Percentiles rank a stretch among this genome's conserved stretches.
Conservation (phyloP, 2,329 filamentous ascomycete species). For the Sarocladium brachiariae region DNA sequence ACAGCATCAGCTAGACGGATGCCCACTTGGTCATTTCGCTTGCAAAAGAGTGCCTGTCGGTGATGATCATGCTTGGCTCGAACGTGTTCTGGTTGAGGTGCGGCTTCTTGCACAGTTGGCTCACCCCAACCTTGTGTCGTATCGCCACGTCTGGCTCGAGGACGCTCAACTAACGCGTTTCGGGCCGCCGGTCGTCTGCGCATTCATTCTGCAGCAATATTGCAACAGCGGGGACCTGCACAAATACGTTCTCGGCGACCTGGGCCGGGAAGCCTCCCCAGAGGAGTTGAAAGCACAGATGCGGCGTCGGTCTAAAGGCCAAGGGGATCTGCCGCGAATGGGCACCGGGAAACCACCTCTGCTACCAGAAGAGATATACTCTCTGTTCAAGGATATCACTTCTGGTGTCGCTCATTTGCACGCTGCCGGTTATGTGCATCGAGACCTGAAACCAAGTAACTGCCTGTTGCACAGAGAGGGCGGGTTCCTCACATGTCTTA, state of each 20-base stretch:
- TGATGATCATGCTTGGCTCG: constrained; percentile 89
- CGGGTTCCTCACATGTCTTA: constrained; percentile 68
- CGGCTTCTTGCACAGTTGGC: constrained; percentile 86
- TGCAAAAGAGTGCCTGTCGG: constrained; percentile 96
- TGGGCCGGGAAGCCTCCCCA: constrained; percentile 58
- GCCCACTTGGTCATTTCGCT: constrained; percentile 82
- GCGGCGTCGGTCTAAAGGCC: constrained; percentile 72
- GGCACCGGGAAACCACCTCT: constrained; percentile 28
- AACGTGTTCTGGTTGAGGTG: constrained; percentile 89
- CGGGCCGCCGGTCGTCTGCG: constrained; percentile 84
- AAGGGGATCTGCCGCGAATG: constrained; percentile 51
- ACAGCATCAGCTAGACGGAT: constrained; percentile 83
- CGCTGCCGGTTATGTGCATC: constrained; percentile 85
- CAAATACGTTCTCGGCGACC: constrained; percentile 71
- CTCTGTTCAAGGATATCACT: constrained; percentile 91
- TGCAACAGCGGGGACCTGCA: constrained; percentile 92
- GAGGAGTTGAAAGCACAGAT: constrained; percentile 86
- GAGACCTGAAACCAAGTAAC: constrained; percentile 93
- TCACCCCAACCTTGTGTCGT: constrained; percentile 92
- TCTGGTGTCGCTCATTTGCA: constrained; percentile 88
- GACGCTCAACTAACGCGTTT: constrained; percentile 79
- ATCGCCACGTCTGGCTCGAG: constrained; percentile 95
- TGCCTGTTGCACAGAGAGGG: constrained; percentile 79
- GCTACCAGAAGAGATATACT: constrained; percentile 88
- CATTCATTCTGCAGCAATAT: constrained; percentile 96